A percentile compares a stretch with the other conserved stretches of the same genome.
Evolutionary conservation across 768 basidiomycete species (phyloP).

Genomic region (Termitomyces sp.): DNA sequence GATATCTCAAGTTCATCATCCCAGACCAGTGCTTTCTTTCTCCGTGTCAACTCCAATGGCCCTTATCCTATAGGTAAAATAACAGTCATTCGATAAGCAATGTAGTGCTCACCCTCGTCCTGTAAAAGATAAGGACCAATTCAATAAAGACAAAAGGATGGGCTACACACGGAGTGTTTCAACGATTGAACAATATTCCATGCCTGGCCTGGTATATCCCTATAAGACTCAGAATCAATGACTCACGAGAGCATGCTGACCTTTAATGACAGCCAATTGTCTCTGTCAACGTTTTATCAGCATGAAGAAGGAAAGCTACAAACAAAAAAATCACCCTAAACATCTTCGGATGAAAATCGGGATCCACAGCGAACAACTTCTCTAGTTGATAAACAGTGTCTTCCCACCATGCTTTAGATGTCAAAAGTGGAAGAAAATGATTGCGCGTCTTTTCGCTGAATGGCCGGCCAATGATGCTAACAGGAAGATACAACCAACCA

Average conservation of each 20-base stretch:
- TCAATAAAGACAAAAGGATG: neutral
- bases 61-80: constrained; percentile 36
- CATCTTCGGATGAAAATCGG: constrained; percentile 89
- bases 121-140: constrained; percentile 19
- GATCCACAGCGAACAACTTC: constrained; percentile 74
- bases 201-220: constrained; percentile 52
- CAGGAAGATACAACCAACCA: constrained; percentile 84
- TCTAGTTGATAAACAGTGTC: constrained; percentile 76
- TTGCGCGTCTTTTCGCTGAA: constrained; percentile 80
- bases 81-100: neutral
- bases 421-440: constrained; percentile 77
- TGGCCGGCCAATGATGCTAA: constrained; percentile 78
- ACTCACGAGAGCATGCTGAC: constrained; percentile 15
- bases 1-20: constrained; percentile 78
- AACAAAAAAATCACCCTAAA: constrained; percentile 46
- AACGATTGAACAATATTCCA: constrained; percentile 87
- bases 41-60: constrained; percentile 86
- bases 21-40: constrained; percentile 78
- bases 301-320: neutral
- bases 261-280: constrained; percentile 91
- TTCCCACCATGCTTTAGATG: constrained; percentile 87
- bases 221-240: neutral
- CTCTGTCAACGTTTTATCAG: constrained; percentile 35
- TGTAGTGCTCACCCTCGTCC: constrained; percentile 61
- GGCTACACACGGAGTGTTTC: constrained; percentile 57